phyloP scores from a whole-genome alignment of 129 eudicot species.

The Escallonia herrerae region DNA sequence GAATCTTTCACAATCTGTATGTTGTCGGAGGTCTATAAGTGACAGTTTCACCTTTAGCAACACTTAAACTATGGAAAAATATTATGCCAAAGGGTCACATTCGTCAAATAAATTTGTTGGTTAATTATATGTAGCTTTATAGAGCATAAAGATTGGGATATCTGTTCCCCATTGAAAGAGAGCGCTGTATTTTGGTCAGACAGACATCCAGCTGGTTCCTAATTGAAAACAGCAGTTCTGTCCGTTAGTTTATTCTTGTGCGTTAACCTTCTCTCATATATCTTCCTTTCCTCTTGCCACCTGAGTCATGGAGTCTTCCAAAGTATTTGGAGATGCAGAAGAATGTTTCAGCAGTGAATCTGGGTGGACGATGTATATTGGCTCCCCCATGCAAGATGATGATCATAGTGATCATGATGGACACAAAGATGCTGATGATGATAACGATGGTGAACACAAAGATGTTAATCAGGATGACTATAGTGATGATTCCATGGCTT shows the following conservation, averaged over 20 bases:
- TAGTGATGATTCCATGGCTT: conserved; percentile 81
- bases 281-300: not conserved
- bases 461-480: conserved; percentile 30
- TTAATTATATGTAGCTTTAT: not conserved
- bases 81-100: no score
- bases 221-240: no score
- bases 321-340: conserved; percentile 27
- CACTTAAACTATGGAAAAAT: no score
- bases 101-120: no score
- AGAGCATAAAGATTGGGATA: not conserved
- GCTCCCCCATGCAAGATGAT: conserved; percentile 38
- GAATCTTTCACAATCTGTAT: no score
- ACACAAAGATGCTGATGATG: not conserved
- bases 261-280: no score
- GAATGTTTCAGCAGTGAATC: conserved; percentile 54
- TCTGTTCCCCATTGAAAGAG: not conserved
- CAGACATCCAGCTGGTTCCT: not conserved
- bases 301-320: conserved; percentile 39
- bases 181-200: not conserved
- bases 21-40: no score
- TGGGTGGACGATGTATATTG: conserved; percentile 64
- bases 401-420: conserved; percentile 7
- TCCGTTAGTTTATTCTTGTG: no score
- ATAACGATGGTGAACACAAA: conserved; percentile 16
- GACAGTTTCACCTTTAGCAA: no score